Percentiles rank a stretch among this genome's conserved stretches.
Conservation (phyloP, 1,284 basidiomycete genomes). For the Pseudozyma pruni region DNA sequence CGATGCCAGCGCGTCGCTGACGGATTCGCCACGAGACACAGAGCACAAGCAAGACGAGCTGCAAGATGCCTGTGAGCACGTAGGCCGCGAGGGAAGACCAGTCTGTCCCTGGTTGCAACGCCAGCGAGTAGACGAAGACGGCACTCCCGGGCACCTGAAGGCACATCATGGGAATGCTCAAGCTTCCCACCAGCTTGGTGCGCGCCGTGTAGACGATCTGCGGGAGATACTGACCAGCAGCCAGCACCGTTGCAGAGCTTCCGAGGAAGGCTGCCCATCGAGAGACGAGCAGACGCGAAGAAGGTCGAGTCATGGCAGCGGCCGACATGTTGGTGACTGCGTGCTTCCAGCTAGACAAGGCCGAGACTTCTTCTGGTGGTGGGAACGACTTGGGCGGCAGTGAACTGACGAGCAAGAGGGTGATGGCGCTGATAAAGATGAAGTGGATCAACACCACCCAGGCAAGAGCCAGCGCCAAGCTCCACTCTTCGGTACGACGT, state of each 20-base stretch:
- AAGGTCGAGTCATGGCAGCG: constrained; percentile 30
- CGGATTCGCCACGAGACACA: constrained; percentile 68
- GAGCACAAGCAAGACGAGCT: constrained; percentile 77
- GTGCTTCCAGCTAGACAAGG: constrained; percentile 15
- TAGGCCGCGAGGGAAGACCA: constrained; percentile 71
- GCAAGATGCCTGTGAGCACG: constrained; percentile 85
- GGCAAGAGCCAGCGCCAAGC: constrained; percentile 77
- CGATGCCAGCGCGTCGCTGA: constrained; percentile 80
- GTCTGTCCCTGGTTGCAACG: constrained; percentile 60
- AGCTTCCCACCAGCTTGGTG: constrained; percentile 84
- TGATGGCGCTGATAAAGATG: constrained; percentile 32
- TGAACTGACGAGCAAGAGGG: constrained; percentile 30
- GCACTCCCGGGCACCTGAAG: constrained; percentile 92
- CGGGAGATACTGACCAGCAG: constrained; percentile 85
- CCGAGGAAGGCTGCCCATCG: constrained; percentile 88
- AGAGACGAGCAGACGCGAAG: constrained; percentile 54
- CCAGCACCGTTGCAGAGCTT: constrained; percentile 80
- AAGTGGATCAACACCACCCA: constrained; percentile 80
- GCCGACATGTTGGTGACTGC: constrained; percentile 12
- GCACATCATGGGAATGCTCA: constrained; percentile 92
- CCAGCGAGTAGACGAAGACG: constrained; percentile 80
- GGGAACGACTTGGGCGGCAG: constrained; percentile 35
- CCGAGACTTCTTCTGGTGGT: constrained; percentile 38
- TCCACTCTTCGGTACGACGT: constrained; percentile 76
- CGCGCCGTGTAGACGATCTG: constrained; percentile 84